phyloP scores from a whole-genome alignment of 768 basidiomycete genomes.

The Filobasidium wieringae region DNA sequence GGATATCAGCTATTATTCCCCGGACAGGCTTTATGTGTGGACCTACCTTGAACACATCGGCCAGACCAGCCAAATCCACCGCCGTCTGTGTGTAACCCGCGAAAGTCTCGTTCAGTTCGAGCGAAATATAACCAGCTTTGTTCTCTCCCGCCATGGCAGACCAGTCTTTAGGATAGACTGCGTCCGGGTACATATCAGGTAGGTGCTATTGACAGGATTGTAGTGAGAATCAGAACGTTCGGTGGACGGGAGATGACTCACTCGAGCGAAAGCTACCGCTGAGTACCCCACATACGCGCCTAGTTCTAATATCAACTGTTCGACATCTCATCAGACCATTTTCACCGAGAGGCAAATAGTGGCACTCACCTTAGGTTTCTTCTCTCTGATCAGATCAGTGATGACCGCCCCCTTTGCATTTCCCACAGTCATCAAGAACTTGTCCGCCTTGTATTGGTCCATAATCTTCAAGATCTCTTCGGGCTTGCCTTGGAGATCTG shows the following conservation, averaged over 20 bases:
- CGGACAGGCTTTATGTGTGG: not conserved
- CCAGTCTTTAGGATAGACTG: constrained; percentile 26
- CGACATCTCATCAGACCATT: too few species aligned
- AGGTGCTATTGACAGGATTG: constrained; percentile 21
- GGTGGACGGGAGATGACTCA: not conserved
- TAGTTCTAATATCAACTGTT: not conserved
- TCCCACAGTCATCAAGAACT: constrained; percentile 35
- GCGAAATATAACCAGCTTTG: constrained; percentile 29
- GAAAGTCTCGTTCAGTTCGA: constrained; percentile 32
- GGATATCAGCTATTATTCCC: not conserved
- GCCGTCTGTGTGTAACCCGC: constrained; percentile 24
- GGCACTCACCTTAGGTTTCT: constrained; percentile 24
- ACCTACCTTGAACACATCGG: constrained; percentile 26
- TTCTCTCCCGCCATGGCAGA: constrained; percentile 7
- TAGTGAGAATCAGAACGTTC: too few species aligned
- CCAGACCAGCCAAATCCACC: constrained; percentile 27
- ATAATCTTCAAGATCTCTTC: too few species aligned
- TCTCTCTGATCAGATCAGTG: constrained; percentile 22
- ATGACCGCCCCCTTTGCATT: constrained; percentile 29
- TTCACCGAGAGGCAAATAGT: not conserved
- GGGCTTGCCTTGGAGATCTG: too few species aligned
- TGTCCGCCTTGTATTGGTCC: too few species aligned
- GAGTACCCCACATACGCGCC: constrained; percentile 5
- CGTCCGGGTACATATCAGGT: constrained; percentile 16
- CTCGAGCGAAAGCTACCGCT: constrained; percentile 3